Evolutionary conservation across 192 early-diverging fungal species (phyloP).

Genomic region (Pilobolus umbonatus): DNA sequence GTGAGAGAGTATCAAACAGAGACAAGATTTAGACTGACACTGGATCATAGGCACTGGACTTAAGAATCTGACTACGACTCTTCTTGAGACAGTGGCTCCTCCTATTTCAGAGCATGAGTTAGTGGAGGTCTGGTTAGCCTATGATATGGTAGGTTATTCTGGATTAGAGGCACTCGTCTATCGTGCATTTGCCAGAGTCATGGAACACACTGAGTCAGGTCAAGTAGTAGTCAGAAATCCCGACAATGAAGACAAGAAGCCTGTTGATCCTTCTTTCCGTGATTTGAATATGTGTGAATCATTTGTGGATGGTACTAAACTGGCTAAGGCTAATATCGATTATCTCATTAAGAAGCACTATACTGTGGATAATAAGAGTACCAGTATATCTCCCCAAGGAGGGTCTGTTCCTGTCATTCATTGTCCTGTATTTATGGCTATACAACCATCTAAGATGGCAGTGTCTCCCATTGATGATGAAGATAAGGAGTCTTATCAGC

Average conservation of each 20-base stretch:
- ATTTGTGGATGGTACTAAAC: conserved; percentile 45
- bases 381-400: conserved; percentile 12
- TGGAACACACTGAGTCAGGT: conserved; percentile 58
- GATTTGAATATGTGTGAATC: conserved; percentile 58
- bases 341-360: conserved; percentile 49
- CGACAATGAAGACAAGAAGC: conserved; percentile 23
- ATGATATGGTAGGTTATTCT: conserved; percentile 52
- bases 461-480: conserved; percentile 34
- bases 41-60: conserved; percentile 41
- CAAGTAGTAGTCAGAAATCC: conserved; percentile 51
- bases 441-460: conserved; percentile 43
- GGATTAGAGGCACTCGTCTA: conserved; percentile 52
- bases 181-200: conserved; percentile 48
- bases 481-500: conserved; percentile 18
- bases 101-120: conserved; percentile 57
- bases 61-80: conserved; percentile 41
- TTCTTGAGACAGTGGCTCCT: conserved; percentile 54
- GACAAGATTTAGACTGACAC: not conserved
- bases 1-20: not conserved
- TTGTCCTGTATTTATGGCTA: conserved; percentile 58
- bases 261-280: conserved; percentile 24
- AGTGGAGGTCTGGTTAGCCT: conserved; percentile 54
- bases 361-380: conserved; percentile 21
- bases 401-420: conserved; percentile 36
- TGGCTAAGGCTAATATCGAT: conserved; percentile 58